Percentiles rank a stretch among this genome's conserved stretches.
These are phyloP conservation scores for Torulaspora globosa DNA, from an alignment of 1,139 yeast species.

Conservation along the genomic window DNA sequence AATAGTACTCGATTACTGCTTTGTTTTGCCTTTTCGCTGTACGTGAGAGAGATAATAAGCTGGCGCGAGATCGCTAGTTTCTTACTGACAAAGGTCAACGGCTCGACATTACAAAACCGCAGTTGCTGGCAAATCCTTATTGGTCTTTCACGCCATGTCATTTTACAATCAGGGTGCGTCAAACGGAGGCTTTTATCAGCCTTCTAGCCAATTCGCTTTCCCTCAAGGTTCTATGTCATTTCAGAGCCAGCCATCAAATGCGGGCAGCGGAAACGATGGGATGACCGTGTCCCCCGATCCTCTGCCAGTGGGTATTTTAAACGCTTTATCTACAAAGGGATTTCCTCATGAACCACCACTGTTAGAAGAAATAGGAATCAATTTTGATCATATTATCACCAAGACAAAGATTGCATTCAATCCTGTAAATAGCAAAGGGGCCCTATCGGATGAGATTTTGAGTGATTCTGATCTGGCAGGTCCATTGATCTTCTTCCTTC, in stretches of 20 bases:
- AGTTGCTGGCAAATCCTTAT: background rate
- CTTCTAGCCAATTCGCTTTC: conserved; percentile 33
- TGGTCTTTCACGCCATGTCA: conserved; percentile 13
- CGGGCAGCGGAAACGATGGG: conserved; percentile 11
- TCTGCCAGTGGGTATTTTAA: conserved; percentile 71
- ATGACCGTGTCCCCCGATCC: conserved; percentile 39
- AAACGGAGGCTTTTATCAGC: conserved; percentile 29
- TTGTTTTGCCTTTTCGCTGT: background rate
- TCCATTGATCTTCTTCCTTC: conserved; percentile 80
- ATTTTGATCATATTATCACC: conserved; percentile 77
- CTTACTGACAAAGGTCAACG: background rate
- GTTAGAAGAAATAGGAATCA: conserved; percentile 88
- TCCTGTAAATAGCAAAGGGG: conserved; percentile 57
- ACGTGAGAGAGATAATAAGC: background rate
- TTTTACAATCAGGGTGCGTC: conserved; percentile 16
- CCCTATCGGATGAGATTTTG: conserved; percentile 56
- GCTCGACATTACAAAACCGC: background rate
- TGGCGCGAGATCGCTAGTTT: background rate
- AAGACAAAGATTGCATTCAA: conserved; percentile 86
- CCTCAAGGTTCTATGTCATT: conserved; percentile 38
- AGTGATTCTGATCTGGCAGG: conserved; percentile 94
- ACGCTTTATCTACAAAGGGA: conserved; percentile 92
- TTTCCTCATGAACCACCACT: conserved; percentile 92
- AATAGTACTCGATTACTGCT: too few relatives aligned
- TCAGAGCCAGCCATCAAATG: conserved; percentile 14